Base-by-base conservation (phyloP, 805 yeast genomes). In the Limtongozyma cylindracea region DNA sequence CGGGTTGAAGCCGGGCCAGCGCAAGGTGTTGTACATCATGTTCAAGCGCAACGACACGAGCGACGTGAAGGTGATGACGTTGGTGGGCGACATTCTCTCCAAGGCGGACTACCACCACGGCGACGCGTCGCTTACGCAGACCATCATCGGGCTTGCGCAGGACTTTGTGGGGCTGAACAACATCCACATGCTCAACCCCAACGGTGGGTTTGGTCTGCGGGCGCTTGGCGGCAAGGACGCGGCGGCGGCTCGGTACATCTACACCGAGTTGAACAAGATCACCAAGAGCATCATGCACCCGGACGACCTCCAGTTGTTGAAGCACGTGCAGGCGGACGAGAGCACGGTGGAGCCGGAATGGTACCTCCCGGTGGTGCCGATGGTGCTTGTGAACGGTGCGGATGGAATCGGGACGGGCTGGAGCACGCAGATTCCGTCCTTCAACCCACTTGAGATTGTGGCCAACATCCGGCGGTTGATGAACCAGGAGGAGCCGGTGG, bases 321-420 rank as follows among this genome's bases (percentile, higher is more conserved):
- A 55, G 0, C 84, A 84, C 41, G 51, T 78, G 26, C 80, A 77
- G 38, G 98, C 82, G 40, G 98, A 88, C 47, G 96, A 78, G 34
- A 69, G 64, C 29, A 67, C 84, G 0, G 91, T 84, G 11, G 98
- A 88, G 41, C 98, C 98, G 0, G 80, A 76, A 34, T 78, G 91
- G 80, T 88, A 78, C 43, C 52, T 77, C 19, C 98, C 98, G 1
- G 66, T 88, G n/a, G 33, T 88, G 18, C 98, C 98, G 7, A 76
- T 80, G 77, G 40, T 88, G n/a, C 54, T 88, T 28, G 92, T 88
- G 4, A 88, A 88, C 38, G 98, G 98, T 26, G 59, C 84, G 6
- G 98, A 88, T 45, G 98, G 98, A 50, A 88, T 88, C 42, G 98
- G 98, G 29, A 82, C 98, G 21, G 98, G 98, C 31, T 88, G 96